Evolutionary conservation across 768 basidiomycete genomes (phyloP).

Genomic region (Tremella fuciformis): DNA sequence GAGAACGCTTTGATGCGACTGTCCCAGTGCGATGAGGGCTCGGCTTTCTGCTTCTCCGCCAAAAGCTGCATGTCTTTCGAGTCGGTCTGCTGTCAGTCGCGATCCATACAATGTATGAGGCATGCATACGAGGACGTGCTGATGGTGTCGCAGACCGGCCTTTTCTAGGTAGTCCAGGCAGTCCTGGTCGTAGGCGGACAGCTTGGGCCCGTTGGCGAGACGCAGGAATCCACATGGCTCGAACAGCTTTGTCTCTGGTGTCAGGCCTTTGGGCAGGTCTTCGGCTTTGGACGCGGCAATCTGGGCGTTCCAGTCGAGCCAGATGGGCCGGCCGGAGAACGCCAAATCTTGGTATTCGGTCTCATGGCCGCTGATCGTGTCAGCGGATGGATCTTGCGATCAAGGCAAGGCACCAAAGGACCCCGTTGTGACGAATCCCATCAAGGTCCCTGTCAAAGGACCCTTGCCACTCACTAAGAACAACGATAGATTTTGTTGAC

Average conservation of each 20-base stretch:
- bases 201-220: conserved; percentile 11
- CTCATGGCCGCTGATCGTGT: conserved; percentile 18
- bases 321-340: conserved; percentile 23
- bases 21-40: conserved; percentile 5
- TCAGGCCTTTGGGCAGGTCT: conserved; percentile 23
- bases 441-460: too few species aligned
- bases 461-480: conserved; percentile 22
- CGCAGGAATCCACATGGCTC: conserved; percentile 25
- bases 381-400: too few species aligned
- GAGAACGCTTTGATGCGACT: background rate
- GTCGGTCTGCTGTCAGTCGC: conserved; percentile 3
- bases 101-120: background rate
- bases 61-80: conserved; percentile 7
- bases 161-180: conserved; percentile 23
- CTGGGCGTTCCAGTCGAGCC: conserved; percentile 30
- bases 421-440: too few species aligned
- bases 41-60: conserved; percentile 6
- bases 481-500: conserved; percentile 38
- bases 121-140: conserved; percentile 23
- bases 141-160: conserved; percentile 27
- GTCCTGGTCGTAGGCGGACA: conserved; percentile 25
- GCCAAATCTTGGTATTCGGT: conserved; percentile 34
- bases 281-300: conserved; percentile 19
- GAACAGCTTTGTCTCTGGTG: conserved; percentile 21
- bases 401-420: too few species aligned